These are phyloP conservation scores for Malassezia sp. DNA, from an alignment of 1,284 basidiomycete species.

Conservation along the genomic window DNA sequence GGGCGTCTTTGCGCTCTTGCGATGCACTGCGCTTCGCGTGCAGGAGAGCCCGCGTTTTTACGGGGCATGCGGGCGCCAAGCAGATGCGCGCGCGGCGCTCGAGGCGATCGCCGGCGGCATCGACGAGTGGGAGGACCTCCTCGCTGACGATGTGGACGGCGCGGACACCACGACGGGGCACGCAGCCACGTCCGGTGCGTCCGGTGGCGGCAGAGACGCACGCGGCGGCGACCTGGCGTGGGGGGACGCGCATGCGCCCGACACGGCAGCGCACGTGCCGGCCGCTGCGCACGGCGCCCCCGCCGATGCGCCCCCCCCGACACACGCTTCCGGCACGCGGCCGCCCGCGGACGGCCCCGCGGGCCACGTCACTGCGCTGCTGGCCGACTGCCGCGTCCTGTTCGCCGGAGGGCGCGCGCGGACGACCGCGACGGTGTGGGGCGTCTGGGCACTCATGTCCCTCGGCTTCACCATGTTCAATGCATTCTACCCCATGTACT, in stretches of 20 bases:
- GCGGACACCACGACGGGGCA: neutral
- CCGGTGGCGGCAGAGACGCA: too few species aligned
- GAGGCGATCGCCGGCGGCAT: slow-evolving; percentile 30
- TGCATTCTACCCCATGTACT: slow-evolving; percentile 78
- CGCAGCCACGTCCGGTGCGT: too few species aligned
- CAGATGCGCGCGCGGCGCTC: slow-evolving; percentile 31
- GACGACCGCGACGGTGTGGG: slow-evolving; percentile 44
- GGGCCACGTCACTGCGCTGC: too few species aligned
- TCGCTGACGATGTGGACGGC: slow-evolving; percentile 25
- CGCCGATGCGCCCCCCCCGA: slow-evolving; percentile 1
- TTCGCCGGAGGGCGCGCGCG: neutral
- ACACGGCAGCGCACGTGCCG: too few species aligned
- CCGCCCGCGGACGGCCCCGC: too few species aligned
- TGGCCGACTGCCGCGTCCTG: slow-evolving; percentile 1
- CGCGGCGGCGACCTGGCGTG: too few species aligned
- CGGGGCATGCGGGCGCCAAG: slow-evolving; percentile 22
- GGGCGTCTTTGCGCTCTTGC: slow-evolving; percentile 13
- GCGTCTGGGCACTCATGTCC: slow-evolving; percentile 36
- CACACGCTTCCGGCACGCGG: too few species aligned
- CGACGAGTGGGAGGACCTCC: slow-evolving; percentile 17
- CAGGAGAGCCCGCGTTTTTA: slow-evolving; percentile 67
- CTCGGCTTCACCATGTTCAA: slow-evolving; percentile 90
- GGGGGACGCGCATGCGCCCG: too few species aligned
- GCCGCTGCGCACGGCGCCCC: slow-evolving; percentile 1
- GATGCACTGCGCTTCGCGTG: neutral